Conservation (phyloP, 495 filamentous ascomycete species). For the Neurospora sp. region DNA sequence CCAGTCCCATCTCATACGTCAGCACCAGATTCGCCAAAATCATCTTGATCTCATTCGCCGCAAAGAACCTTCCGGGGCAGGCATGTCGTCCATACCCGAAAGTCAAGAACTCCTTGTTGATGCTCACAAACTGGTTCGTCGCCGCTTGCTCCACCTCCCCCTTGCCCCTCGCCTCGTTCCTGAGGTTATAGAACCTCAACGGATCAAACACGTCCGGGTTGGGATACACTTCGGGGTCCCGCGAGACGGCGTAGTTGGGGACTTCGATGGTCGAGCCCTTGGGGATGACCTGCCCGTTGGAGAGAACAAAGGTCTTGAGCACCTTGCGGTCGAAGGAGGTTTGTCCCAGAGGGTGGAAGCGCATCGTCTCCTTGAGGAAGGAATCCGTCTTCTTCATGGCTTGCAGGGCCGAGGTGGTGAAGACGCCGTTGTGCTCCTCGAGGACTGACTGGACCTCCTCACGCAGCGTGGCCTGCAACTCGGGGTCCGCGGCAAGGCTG, state of each 20-base stretch:
- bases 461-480: constrained; percentile 37
- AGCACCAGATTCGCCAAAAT: constrained; percentile 44
- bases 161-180: constrained; percentile 23
- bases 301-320: constrained; percentile 28
- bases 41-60: constrained; percentile 43
- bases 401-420: constrained; percentile 18
- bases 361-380: constrained; percentile 27
- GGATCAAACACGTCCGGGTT: constrained; percentile 36
- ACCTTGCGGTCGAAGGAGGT: constrained; percentile 29
- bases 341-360: constrained; percentile 9
- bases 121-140: constrained; percentile 33
- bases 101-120: constrained; percentile 25
- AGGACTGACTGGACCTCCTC: constrained; percentile 39
- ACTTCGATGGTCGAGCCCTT: constrained; percentile 28
- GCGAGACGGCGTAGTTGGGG: constrained; percentile 27
- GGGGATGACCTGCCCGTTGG: constrained; percentile 30
- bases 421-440: constrained; percentile 17
- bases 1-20: constrained; percentile 43
- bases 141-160: constrained; percentile 19
- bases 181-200: constrained; percentile 38
- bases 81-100: constrained; percentile 48
- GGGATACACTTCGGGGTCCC: constrained; percentile 17
- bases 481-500: constrained; percentile 32
- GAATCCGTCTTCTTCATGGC: constrained; percentile 28
- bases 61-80: constrained; percentile 52